phyloP scores from a whole-genome alignment of 2,329 filamentous ascomycete species.

The Trichoderma atroviride region DNA sequence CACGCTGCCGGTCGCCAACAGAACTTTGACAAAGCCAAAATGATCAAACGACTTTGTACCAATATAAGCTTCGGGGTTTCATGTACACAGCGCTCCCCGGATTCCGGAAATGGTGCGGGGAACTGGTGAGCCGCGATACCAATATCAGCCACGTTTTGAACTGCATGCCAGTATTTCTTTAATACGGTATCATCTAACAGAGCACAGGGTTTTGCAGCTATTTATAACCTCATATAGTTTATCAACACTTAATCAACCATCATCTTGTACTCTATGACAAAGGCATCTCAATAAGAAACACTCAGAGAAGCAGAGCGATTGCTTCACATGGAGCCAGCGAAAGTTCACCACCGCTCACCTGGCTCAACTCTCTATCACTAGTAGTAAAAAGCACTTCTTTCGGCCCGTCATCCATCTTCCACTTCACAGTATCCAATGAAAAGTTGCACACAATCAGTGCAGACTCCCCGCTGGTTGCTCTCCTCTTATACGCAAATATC shows the following conservation, averaged over 20 bases:
- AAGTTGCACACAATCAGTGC: slow-evolving; percentile 47
- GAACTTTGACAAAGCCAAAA: neutral
- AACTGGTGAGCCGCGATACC: neutral
- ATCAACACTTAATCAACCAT: neutral
- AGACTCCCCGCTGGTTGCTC: slow-evolving; percentile 36
- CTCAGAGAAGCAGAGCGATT: slow-evolving; percentile 38
- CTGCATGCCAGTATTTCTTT: no score
- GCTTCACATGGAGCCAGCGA: slow-evolving; percentile 44
- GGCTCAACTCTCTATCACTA: slow-evolving; percentile 35
- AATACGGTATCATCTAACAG: neutral
- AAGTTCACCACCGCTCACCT: slow-evolving; percentile 35
- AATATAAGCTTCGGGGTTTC: neutral
- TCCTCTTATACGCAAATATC: slow-evolving; percentile 45
- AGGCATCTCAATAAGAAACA: neutral
- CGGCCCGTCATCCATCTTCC: slow-evolving; percentile 36
- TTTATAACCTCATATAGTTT: neutral
- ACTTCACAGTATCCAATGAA: slow-evolving; percentile 37
- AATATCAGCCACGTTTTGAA: neutral
- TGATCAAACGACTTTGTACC: neutral
- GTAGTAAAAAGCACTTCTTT: slow-evolving; percentile 42
- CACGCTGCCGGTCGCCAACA: neutral
- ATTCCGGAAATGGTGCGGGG: slow-evolving; percentile 2
- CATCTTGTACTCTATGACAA: neutral
- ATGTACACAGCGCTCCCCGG: neutral
- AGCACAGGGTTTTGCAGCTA: neutral